phyloP scores from a whole-genome alignment of 2,329 filamentous ascomycete species.

The Bipolaris zeicola region DNA sequence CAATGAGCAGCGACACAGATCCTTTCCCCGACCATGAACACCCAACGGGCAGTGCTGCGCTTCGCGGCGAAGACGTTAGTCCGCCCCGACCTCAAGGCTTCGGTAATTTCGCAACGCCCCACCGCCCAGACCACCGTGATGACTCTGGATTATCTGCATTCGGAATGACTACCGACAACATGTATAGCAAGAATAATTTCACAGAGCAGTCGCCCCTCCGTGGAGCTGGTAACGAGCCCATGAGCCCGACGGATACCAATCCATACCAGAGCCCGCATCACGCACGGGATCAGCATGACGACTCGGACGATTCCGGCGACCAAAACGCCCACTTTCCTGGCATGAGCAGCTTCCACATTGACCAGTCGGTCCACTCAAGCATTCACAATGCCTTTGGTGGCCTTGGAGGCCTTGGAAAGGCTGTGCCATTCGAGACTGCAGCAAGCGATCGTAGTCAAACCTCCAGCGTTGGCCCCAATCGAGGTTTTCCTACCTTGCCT shows the following conservation, averaged over 20 bases:
- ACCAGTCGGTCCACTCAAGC: conserved; percentile 51
- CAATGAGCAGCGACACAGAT: conserved; percentile 69
- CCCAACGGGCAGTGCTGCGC: conserved; percentile 70
- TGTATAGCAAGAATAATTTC: conserved; percentile 63
- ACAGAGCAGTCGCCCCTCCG: conserved; percentile 61
- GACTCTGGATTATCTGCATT: conserved; percentile 65
- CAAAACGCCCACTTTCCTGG: conserved; percentile 58
- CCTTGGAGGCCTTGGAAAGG: conserved; percentile 58
- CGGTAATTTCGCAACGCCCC: conserved; percentile 50
- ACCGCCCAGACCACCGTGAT: conserved; percentile 60
- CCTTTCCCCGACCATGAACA: conserved; percentile 72
- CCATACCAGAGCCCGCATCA: conserved; percentile 91
- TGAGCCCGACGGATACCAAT: conserved; percentile 94
- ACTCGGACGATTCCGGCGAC: conserved; percentile 61
- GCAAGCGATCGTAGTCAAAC: conserved; percentile 91
- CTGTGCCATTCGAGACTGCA: conserved; percentile 58
- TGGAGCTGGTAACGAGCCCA: conserved; percentile 65
- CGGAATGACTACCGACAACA: conserved; percentile 64
- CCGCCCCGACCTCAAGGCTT: conserved; percentile 55
- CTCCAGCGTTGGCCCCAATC: conserved; percentile 78
- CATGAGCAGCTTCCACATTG: conserved; percentile 59
- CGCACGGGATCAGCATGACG: conserved; percentile 68
- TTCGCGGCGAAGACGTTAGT: conserved; percentile 76
- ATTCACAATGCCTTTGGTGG: conserved; percentile 60
- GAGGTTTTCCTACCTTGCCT: conserved; percentile 69